Evolutionary conservation across 805 yeast genomes (phyloP), one percentile per base, ranked within the genome.

Genomic region (Tetrapisispora fleetii): DNA sequence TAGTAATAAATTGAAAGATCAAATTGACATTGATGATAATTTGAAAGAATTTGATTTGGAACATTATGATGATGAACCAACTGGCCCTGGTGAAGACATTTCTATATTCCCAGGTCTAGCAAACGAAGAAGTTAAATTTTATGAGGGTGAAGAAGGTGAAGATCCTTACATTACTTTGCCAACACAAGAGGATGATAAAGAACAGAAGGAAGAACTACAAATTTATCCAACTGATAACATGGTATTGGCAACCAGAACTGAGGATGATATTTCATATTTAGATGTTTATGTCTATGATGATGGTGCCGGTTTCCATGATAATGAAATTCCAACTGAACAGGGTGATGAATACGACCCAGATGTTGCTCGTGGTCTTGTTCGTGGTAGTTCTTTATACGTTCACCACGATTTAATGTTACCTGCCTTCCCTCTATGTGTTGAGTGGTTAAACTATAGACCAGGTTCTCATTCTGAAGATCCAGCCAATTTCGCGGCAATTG

Each of bases 391-490:
- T 37, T 70, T 93, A 54, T 93, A 93, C 61, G 93, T 91, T 45
- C 99, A 93, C 64, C 99, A 93, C 67, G 99, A 93, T 65, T 69
- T 91, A 57, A 88, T 93, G 96, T 75, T 93, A 52, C 99, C 99
- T 1, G 85, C 96, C 2, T 91, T 93, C 76, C 99, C 99, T 39
- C 75, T 93, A 52, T 88, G 97, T 64, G 90, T 90, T 33, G 99
- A 93, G 67, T 91, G 98, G 98, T 66, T 93, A 53, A 85, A 87
- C 65, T 85, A 76, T 64, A 75, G 73, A 52, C 91, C 95, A 32
- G 77, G 73, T 14, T 70, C 67, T 14, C 71, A 70, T 39, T 69
- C 68, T 21, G 67, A 67, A 32, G 76, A 79, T 52, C 69, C 80
- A 30, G 96, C 95, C 11, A 93, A 89, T 67, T 89, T 87, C 67